A percentile compares a stretch with the other conserved stretches of the same genome.
Evolutionary conservation across 257 asterid genomes (phyloP).

Genomic region (Nicotiana tabacum): DNA sequence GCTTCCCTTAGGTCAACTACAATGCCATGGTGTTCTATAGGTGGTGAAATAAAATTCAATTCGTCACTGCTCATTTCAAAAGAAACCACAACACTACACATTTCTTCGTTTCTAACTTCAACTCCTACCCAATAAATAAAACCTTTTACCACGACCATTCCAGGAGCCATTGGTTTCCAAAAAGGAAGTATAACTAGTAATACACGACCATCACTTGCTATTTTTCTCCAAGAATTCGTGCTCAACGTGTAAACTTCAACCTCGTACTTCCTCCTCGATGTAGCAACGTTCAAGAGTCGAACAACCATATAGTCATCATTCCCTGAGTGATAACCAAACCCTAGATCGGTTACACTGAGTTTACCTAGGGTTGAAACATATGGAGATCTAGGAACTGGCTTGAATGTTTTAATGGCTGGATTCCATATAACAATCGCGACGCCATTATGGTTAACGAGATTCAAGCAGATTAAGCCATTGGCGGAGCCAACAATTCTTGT

Average conservation of each 20-base stretch:
- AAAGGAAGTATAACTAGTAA: background rate
- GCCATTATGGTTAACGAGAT: background rate
- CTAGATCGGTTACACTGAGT: background rate
- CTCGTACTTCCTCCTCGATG: background rate
- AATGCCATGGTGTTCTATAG: background rate
- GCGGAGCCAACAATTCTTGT: background rate
- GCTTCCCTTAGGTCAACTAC: slow-evolving; percentile 7
- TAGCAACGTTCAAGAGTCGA: background rate
- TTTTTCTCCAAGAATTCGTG: background rate
- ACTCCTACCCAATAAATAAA: background rate
- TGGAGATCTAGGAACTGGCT: background rate
- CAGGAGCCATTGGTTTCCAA: slow-evolving; percentile 2
- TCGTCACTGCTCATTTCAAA: background rate
- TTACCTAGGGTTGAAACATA: background rate
- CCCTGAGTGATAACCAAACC: background rate
- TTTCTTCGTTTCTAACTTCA: slow-evolving; percentile 9
- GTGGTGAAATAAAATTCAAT: background rate
- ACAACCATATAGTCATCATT: background rate
- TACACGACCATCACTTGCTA: background rate
- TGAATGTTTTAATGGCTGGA: background rate
- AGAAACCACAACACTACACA: background rate
- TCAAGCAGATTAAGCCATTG: slow-evolving; percentile 2
- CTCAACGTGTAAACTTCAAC: background rate
- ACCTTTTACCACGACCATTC: background rate
- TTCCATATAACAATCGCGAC: slow-evolving; percentile 3